These are phyloP conservation scores for Botryotinia globosa DNA, from an alignment of 2,329 filamentous ascomycete species.

Conservation along the genomic window DNA sequence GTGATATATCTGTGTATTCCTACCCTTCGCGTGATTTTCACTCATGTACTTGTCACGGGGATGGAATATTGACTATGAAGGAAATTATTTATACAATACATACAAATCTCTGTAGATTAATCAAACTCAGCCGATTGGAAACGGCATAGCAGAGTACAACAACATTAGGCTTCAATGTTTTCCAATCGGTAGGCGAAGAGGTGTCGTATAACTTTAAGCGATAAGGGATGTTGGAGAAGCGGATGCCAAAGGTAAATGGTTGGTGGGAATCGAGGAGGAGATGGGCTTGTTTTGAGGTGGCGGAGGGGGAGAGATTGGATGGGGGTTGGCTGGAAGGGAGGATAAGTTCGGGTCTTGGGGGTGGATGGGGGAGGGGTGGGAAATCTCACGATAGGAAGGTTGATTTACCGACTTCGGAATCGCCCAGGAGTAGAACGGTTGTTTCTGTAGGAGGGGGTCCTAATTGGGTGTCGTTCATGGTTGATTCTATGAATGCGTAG, in stretches of 20 bases:
- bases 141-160: constrained; percentile 62
- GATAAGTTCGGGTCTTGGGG: constrained; percentile 14
- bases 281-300: constrained; percentile 21
- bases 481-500: background rate
- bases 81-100: constrained; percentile 36
- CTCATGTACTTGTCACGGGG: background rate
- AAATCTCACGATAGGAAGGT: constrained; percentile 58
- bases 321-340: constrained; percentile 38
- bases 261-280: constrained; percentile 58
- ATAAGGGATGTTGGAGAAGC: constrained; percentile 46
- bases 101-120: constrained; percentile 57
- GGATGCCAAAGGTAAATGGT: constrained; percentile 57
- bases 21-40: background rate
- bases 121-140: constrained; percentile 54
- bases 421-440: constrained; percentile 57
- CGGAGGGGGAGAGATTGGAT: constrained; percentile 40
- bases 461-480: constrained; percentile 35
- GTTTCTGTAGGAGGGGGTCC: constrained; percentile 41
- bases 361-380: background rate
- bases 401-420: constrained; percentile 58
- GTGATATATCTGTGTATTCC: background rate
- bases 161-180: constrained; percentile 55
- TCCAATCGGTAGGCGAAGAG: constrained; percentile 57
- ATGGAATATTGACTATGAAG: background rate
- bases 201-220: constrained; percentile 61